phyloP scores from a whole-genome alignment of 148 eudicot species.

The Nepenthes gracilis region DNA sequence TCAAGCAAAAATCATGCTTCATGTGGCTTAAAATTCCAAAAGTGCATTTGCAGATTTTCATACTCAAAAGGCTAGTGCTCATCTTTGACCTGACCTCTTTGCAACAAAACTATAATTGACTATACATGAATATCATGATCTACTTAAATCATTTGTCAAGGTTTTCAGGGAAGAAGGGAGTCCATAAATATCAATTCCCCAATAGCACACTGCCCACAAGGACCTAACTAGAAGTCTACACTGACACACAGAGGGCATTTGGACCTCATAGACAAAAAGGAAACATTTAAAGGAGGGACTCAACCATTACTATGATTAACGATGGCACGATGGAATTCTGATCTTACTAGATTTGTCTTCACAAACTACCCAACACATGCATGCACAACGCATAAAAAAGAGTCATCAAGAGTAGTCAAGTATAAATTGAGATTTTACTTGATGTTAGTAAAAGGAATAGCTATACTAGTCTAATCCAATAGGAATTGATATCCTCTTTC shows the following conservation, averaged over 20 bases:
- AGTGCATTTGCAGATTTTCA: constrained; percentile 90
- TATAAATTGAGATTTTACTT: neutral
- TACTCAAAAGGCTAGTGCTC: constrained; percentile 89
- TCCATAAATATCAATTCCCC: neutral
- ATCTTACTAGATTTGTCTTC: constrained; percentile 54
- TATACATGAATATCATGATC: neutral
- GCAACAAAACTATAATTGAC: constrained; percentile 61
- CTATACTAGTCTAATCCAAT: no score
- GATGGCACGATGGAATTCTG: constrained; percentile 73
- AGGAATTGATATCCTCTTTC: neutral
- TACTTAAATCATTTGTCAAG: neutral
- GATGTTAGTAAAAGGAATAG: no score
- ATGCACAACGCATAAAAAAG: constrained; percentile 41
- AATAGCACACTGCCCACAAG: neutral
- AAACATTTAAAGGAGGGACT: constrained; percentile 4
- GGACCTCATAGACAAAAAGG: neutral
- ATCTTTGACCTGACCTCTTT: constrained; percentile 88
- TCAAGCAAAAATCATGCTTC: constrained; percentile 51
- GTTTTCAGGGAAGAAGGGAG: neutral
- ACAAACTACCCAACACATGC: constrained; percentile 51
- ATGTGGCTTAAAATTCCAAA: constrained; percentile 62
- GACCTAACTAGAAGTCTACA: neutral
- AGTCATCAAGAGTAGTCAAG: neutral
- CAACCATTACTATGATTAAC: constrained; percentile 51
- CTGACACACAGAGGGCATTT: no score